Base-by-base conservation (phyloP, 1,284 basidiomycete genomes). In the Tilletia indica region DNA sequence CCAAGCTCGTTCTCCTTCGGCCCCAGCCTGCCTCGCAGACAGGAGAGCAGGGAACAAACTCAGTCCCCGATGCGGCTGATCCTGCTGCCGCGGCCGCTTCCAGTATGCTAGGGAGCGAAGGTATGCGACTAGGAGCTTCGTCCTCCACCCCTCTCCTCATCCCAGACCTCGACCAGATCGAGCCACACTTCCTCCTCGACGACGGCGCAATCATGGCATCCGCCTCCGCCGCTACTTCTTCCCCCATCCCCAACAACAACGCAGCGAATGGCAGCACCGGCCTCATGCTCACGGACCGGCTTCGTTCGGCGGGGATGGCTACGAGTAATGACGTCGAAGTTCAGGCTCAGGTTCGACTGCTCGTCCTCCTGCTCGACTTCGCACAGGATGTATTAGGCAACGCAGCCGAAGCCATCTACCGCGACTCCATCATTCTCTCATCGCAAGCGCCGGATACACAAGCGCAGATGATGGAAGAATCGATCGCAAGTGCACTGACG, bases 291-390 rank as follows among this genome's bases (percentile, higher is more conserved):
- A 9, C 36, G 14, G 61, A 38, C 8, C 61, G 61, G 11, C 34
- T 64, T 8, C 61, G 61, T 39, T 38, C 31, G 2, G 67, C 93
- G 12, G 92, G 34, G 86, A 87, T 73, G 86, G 86, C 51, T 21
- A 76, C 67, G 86, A 87, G 42, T 79, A 85, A 64, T 86, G 87
- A 51, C 85, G 77, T 76, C 6, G 77, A 87, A 0, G 92, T 97
- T 82, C 91, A 89, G 80, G 86, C 87, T 16, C 91, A 92, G 49
- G 87, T 98, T 9, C 92, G 94, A 74, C 90, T 95, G 79, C 92
- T 97, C 80, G 87, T 97, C 70, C 94, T 93, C 81, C 87, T 97
- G 14, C 87, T 97, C 56, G 93, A 97, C 78, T 98, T 98, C 83
- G 85, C 96, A 3, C 93, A 97, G 82, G 94, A 97, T 77, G 91